Percentiles rank a stretch among this genome's conserved stretches.
These are phyloP conservation scores for Filosporella fistucella DNA, from an alignment of 495 filamentous ascomycete genomes.

Conservation along the genomic window DNA sequence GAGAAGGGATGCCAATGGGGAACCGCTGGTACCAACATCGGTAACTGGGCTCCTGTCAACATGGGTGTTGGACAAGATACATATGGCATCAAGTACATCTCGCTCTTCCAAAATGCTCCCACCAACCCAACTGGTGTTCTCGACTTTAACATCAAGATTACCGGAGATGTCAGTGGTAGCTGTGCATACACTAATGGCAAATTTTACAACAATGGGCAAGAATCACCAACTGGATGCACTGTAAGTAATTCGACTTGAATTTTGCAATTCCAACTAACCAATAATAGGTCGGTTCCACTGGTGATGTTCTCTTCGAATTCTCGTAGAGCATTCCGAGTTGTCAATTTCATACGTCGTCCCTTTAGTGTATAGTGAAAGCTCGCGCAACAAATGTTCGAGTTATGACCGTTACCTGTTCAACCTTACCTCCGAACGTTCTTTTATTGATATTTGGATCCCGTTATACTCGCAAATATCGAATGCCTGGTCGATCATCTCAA, in stretches of 20 bases:
- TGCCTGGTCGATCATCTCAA: constrained; percentile 5
- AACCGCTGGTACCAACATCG: constrained; percentile 42
- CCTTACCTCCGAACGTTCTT: constrained; percentile 1
- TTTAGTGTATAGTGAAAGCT: constrained; percentile 9
- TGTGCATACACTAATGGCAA: constrained; percentile 70
- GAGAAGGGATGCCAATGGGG: constrained; percentile 79
- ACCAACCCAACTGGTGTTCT: constrained; percentile 57
- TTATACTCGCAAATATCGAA: constrained; percentile 15
- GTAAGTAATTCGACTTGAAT: constrained; percentile 38
- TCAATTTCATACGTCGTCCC: not conserved
- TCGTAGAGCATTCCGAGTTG: constrained; percentile 6
- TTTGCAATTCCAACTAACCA: constrained; percentile 7
- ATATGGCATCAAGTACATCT: constrained; percentile 68
- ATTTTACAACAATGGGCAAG: constrained; percentile 47
- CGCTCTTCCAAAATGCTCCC: constrained; percentile 65
- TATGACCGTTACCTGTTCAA: constrained; percentile 21
- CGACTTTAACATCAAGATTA: constrained; percentile 70
- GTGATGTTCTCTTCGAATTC: constrained; percentile 17
- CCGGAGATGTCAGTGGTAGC: constrained; percentile 53
- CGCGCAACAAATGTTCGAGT: constrained; percentile 3
- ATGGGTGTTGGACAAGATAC: constrained; percentile 70
- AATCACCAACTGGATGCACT: constrained; percentile 60
- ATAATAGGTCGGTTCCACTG: constrained; percentile 14
- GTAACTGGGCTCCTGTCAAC: constrained; percentile 91
- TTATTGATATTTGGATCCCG: constrained; percentile 14